These are phyloP conservation scores for Metschnikowia reukaufii DNA, from an alignment of 805 yeast genomes.

Conservation along the genomic window DNA sequence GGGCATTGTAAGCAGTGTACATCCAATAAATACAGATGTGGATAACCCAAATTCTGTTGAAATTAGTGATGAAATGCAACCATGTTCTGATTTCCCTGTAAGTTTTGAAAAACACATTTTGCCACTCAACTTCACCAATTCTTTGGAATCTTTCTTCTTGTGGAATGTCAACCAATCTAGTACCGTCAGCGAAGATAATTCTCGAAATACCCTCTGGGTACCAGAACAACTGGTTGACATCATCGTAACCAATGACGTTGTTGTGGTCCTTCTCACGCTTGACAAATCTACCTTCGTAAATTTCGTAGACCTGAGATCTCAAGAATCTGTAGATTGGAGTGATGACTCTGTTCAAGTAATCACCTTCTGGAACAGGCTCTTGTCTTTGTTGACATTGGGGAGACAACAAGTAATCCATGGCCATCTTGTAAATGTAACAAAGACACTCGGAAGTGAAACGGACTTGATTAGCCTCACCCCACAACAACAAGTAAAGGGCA, in stretches of 20 bases:
- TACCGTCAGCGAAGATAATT: conserved; percentile 87
- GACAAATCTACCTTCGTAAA: conserved; percentile 76
- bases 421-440: conserved; percentile 94
- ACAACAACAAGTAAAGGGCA: conserved; percentile 69
- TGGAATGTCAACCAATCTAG: conserved; percentile 87
- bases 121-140: conserved; percentile 93
- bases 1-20: conserved; percentile 91
- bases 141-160: conserved; percentile 84
- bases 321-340: conserved; percentile 85
- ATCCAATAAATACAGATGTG: conserved; percentile 92
- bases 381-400: conserved; percentile 88
- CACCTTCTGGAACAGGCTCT: conserved; percentile 86
- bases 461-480: conserved; percentile 94
- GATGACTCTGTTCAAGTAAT: conserved; percentile 85
- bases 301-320: conserved; percentile 79
- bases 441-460: conserved; percentile 83
- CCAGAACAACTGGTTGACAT: conserved; percentile 98
- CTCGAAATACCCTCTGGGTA: conserved; percentile 98
- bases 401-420: conserved; percentile 82
- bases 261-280: conserved; percentile 86
- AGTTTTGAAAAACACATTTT: conserved; percentile 79
- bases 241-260: conserved; percentile 88
- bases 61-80: conserved; percentile 71
- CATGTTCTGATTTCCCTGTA: conserved; percentile 74
- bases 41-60: conserved; percentile 91